A percentile compares a stretch with the other conserved stretches of the same genome.
phyloP scores from a whole-genome alignment of 768 basidiomycete species.

The Boletus pseudo-olivaceus region DNA sequence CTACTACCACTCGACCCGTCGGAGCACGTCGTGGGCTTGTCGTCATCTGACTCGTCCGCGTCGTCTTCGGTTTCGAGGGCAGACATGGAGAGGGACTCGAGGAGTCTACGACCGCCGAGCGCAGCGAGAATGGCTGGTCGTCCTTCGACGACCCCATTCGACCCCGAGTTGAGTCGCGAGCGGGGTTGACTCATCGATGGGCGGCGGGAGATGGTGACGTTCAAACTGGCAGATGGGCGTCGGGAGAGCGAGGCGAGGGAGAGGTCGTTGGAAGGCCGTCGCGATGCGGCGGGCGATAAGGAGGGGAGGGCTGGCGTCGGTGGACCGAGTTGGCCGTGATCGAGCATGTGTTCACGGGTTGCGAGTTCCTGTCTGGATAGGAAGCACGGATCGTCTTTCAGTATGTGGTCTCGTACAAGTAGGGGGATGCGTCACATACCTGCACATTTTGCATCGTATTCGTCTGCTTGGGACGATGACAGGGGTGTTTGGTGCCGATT shows the following conservation, averaged over 20 bases:
- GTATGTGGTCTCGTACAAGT: background rate
- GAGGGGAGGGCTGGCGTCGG: conserved; percentile 51
- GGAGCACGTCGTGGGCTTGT: conserved; percentile 8
- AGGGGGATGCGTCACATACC: conserved; percentile 39
- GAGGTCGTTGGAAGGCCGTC: conserved; percentile 36
- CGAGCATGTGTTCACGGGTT: conserved; percentile 89
- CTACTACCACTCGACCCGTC: background rate
- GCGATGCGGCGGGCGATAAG: conserved; percentile 46
- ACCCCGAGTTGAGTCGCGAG: conserved; percentile 21
- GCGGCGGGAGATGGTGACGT: conserved; percentile 30
- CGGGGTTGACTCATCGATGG: conserved; percentile 25
- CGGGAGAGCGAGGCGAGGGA: conserved; percentile 15
- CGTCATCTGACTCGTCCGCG: conserved; percentile 20
- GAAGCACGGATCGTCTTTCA: background rate
- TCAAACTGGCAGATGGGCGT: conserved; percentile 22
- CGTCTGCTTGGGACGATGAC: conserved; percentile 50
- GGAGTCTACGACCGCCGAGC: conserved; percentile 31
- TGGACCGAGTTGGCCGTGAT: conserved; percentile 77
- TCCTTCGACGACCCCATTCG: conserved; percentile 15
- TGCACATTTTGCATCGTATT: conserved; percentile 91
- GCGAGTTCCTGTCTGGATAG: conserved; percentile 68
- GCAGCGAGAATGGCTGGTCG: conserved; percentile 21
- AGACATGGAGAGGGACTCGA: conserved; percentile 48
- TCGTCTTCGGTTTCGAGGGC: conserved; percentile 52
- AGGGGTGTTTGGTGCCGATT: conserved; percentile 60